Evolutionary conservation across 164 flowering plant species (phyloP), one percentile per base, ranked within the genome.

Genomic region (Protea cynaroides): DNA sequence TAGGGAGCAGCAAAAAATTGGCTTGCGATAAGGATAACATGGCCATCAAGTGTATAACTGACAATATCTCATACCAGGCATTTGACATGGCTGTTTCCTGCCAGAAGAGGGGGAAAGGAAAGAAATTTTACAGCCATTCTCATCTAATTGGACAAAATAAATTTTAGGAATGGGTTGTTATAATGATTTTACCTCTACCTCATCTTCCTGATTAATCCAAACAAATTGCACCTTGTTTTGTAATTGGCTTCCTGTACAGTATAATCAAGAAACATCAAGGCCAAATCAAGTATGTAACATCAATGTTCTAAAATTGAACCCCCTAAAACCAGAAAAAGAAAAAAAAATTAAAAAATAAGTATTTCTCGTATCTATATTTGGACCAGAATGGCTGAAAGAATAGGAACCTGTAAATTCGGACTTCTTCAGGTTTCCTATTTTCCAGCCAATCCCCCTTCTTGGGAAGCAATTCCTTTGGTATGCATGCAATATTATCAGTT

Each of bases 161-260:
- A 25, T 19, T 11, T 40, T 40, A 54, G 5, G 17, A 18, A 46
- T 56, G 57, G 4, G 43, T 22, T 50, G 60, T 34, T 49, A 22
- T 15, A 59, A 12, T 22, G 7, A 49, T 51, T 23, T 55, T 63
- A 92, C 98, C 96, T 91, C 97, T 63, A 71, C 77, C 25, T 84
- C 90, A 76, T 91, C 97, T 77, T 89, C 97, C 76, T 94, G 97
- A 77, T 94, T 94, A 51, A 88, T 71, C 99, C 99, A 94, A 59
- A 78, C 80, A 85, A 86, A 91, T 59, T 83, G 86, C 53, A 94
- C 85, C 66, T 81, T 82, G 65, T 87, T 76, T 70, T 91, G 92
- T 65, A 94, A 78, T 24, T 76, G 86, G 72, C 79, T 89, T 57
- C 94, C 98, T 93, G 84, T 55, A 71, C 56, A 67, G 58, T 24